A percentile compares a stretch with the other conserved stretches of the same genome.
Evolutionary conservation across 1,284 basidiomycete species (phyloP).

Genomic region (Fomitopsis betulina): DNA sequence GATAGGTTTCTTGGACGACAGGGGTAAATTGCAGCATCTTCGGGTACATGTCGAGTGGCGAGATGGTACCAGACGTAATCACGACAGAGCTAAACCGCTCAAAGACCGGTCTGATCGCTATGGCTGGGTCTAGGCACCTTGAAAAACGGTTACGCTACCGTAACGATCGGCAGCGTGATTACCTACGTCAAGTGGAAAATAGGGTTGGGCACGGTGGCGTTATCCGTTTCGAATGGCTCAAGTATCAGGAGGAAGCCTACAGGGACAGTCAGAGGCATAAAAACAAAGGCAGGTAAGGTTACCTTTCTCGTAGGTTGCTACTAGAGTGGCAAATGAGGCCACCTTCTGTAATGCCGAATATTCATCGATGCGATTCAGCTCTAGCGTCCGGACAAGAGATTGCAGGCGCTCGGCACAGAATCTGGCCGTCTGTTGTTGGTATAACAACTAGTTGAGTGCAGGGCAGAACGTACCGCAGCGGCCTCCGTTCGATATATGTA

Average conservation of each 20-base stretch:
- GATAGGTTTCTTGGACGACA: conserved; percentile 94
- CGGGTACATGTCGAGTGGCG: conserved; percentile 99
- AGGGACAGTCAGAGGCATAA: conserved; percentile 3
- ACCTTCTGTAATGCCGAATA: conserved; percentile 92
- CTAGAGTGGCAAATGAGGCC: conserved; percentile 93
- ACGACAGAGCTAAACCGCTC: conserved; percentile 98
- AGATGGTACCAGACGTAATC: conserved; percentile 98
- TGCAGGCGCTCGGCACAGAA: conserved; percentile 97
- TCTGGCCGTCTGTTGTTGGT: conserved; percentile 36
- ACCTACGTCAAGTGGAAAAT: conserved; percentile 96
- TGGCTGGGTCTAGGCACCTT: conserved; percentile 94
- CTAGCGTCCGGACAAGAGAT: conserved; percentile 90
- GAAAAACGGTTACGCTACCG: conserved; percentile 1
- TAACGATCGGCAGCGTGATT: neutral
- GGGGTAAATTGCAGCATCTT: conserved; percentile 99
- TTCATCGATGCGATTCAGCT: conserved; percentile 90
- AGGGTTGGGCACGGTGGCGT: conserved; percentile 97
- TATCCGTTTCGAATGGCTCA: conserved; percentile 98
- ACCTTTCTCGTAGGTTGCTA: conserved; percentile 98
- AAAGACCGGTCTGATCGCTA: conserved; percentile 98
- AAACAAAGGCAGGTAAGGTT: neutral
- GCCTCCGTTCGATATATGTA: conserved; percentile 95
- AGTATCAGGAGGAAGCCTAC: conserved; percentile 94
- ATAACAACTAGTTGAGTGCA: conserved; percentile 1
- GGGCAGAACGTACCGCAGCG: conserved; percentile 64